These are phyloP conservation scores for Tuber brumale DNA, from an alignment of 495 filamentous ascomycete genomes.

Conservation along the genomic window DNA sequence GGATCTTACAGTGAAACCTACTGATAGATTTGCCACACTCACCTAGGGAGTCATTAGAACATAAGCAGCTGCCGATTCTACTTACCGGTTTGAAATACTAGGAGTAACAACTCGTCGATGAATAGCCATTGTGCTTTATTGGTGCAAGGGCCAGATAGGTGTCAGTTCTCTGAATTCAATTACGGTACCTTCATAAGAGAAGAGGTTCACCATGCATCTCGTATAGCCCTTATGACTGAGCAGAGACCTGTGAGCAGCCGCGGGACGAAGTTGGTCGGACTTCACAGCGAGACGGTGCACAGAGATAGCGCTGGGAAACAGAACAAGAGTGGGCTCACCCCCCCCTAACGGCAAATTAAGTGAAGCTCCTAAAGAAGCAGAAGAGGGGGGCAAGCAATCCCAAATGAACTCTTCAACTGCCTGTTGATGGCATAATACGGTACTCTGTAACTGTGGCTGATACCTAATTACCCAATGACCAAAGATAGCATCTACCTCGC, in stretches of 20 bases:
- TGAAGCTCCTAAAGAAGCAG: not conserved
- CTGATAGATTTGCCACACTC: not conserved
- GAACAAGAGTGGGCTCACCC: not conserved
- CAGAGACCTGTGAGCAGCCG: not conserved
- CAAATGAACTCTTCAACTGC: not conserved
- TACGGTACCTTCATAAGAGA: not conserved
- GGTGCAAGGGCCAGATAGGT: not conserved
- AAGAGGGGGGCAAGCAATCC: not conserved
- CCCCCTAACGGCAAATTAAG: not conserved
- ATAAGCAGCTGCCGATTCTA: not conserved
- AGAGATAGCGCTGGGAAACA: not conserved
- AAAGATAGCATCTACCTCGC: not conserved
- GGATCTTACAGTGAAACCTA: not conserved
- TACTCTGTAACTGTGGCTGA: not conserved
- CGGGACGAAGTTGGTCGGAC: not conserved
- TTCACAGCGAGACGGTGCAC: not conserved
- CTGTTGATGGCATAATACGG: not conserved
- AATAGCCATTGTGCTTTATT: not conserved
- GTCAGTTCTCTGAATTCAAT: not conserved
- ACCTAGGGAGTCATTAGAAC: not conserved
- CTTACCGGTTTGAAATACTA: not conserved
- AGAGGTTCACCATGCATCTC: not conserved
- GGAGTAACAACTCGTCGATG: not conserved
- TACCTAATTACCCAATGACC: not conserved
- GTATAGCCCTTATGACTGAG: not conserved